These are phyloP conservation scores for Trichoderma brevicompactum DNA, from an alignment of 2,329 filamentous ascomycete species.

Conservation along the genomic window DNA sequence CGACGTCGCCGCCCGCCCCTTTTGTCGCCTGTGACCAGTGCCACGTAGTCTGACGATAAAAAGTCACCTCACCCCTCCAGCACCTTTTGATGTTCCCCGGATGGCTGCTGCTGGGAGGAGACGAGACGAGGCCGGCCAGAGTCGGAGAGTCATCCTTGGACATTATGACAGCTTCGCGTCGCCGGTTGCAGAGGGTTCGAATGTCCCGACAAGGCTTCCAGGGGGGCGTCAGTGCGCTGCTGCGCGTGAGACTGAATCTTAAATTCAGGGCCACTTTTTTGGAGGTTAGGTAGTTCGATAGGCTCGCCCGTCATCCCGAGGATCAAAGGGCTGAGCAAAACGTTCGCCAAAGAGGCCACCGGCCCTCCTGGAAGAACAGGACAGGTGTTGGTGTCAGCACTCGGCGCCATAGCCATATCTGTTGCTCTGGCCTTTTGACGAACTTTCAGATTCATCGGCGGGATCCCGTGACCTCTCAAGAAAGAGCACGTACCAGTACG, in stretches of 20 bases:
- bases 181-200: not conserved
- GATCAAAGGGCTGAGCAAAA: conserved; percentile 15
- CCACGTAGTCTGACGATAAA: conserved; percentile 30
- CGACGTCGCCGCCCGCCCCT: conserved; percentile 28
- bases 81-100: not conserved
- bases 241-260: conserved; percentile 23
- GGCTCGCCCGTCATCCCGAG: conserved; percentile 15
- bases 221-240: conserved; percentile 5
- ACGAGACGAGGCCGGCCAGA: not conserved
- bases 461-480: conserved; percentile 18
- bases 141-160: conserved; percentile 3
- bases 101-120: conserved; percentile 11
- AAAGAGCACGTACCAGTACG: conserved; percentile 3
- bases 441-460: not conserved
- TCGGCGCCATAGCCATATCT: not conserved
- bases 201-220: not conserved
- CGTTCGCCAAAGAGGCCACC: not conserved
- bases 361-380: not conserved
- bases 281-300: conserved; percentile 3
- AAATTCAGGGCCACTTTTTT: conserved; percentile 22
- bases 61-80: conserved; percentile 22
- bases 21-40: conserved; percentile 31
- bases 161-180: not conserved
- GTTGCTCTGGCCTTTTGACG: too few species aligned
- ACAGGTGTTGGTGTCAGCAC: not conserved